Evolutionary conservation across 2,329 filamentous ascomycete genomes (phyloP).

Genomic region (Pseudocercospora musae): DNA sequence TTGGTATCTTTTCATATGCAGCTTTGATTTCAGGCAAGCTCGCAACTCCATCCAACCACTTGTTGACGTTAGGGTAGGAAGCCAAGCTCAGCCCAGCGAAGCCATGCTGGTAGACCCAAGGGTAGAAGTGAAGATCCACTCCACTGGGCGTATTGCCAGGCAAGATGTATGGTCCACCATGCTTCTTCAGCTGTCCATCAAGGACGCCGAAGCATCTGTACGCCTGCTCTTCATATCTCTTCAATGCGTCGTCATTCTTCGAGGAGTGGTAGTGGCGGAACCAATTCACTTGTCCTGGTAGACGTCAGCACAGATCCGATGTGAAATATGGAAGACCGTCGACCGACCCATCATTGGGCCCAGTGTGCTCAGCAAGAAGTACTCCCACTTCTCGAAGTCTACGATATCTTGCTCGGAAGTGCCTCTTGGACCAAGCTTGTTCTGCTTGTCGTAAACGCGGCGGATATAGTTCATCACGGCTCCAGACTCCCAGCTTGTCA

Average conservation of each 20-base stretch:
- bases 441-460: constrained; percentile 43
- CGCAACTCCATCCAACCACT: constrained; percentile 40
- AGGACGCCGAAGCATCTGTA: constrained; percentile 44
- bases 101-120: constrained; percentile 40
- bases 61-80: constrained; percentile 39
- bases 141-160: constrained; percentile 36
- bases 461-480: constrained; percentile 51
- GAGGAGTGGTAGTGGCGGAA: constrained; percentile 40
- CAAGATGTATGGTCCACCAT: constrained; percentile 38
- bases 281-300: constrained; percentile 38
- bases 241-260: constrained; percentile 44
- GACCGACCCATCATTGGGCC: constrained; percentile 43
- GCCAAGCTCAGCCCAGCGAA: constrained; percentile 42
- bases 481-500: constrained; percentile 50
- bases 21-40: constrained; percentile 40
- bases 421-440: constrained; percentile 38
- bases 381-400: constrained; percentile 48
- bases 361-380: constrained; percentile 42
- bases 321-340: not conserved
- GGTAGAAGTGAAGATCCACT: constrained; percentile 44
- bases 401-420: constrained; percentile 40
- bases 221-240: constrained; percentile 41
- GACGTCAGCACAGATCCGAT: not conserved
- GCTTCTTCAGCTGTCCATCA: constrained; percentile 42
- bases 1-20: constrained; percentile 40